Conservation (phyloP, 2,329 filamentous ascomycete genomes). For the Colletotrichum sublineola region DNA sequence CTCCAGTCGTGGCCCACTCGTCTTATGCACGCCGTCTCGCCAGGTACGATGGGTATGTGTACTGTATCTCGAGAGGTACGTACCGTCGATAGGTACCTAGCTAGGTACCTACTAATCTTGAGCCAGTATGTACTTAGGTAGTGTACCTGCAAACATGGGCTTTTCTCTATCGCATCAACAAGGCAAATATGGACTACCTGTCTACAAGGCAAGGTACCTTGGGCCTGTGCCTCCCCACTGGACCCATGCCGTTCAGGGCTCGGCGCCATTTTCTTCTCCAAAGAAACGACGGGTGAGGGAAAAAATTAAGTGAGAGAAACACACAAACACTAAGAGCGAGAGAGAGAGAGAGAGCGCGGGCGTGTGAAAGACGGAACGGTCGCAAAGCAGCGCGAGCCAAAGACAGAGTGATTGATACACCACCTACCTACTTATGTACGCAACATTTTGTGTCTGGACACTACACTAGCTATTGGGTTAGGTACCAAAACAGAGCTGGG, state of each 20-base stretch:
- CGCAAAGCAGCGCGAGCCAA: neutral
- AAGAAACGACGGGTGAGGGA: neutral
- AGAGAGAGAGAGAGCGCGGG: neutral
- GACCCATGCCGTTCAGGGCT: neutral
- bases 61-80: neutral
- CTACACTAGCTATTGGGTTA: neutral
- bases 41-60: conserved; percentile 2
- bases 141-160: neutral
- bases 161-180: neutral
- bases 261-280: neutral
- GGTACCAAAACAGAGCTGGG: neutral
- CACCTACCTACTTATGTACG: neutral
- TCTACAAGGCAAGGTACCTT: conserved; percentile 8
- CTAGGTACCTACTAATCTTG: too few species aligned
- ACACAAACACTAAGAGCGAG: neutral
- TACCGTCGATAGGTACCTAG: too few species aligned
- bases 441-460: neutral
- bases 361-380: neutral
- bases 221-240: neutral
- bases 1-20: conserved; percentile 19
- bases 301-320: neutral
- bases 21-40: neutral
- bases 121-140: too few species aligned
- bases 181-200: neutral
- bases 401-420: neutral